Conservation (phyloP, 2,329 filamentous ascomycete species). For the Curvularia sp. region DNA sequence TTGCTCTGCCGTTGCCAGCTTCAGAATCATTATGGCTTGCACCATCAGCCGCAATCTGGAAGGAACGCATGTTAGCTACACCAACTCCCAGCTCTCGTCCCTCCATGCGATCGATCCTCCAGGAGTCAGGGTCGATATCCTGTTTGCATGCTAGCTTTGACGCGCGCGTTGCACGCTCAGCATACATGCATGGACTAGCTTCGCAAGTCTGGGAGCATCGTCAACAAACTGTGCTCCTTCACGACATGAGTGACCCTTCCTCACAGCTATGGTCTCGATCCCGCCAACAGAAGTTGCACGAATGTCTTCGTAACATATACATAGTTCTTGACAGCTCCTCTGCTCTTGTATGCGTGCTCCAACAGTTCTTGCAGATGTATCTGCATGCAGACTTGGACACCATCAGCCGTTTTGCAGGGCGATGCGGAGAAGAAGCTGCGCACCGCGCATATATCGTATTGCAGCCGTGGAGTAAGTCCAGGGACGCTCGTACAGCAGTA, state of each 20-base stretch:
- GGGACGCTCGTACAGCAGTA: conserved; percentile 26
- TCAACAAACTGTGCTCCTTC: conserved; percentile 25
- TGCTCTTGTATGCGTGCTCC: conserved; percentile 38
- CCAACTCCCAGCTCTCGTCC: neutral
- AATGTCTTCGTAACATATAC: conserved; percentile 54
- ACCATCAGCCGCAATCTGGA: conserved; percentile 68
- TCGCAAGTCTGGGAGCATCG: conserved; percentile 28
- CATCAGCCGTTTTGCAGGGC: conserved; percentile 69
- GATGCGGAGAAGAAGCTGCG: conserved; percentile 69
- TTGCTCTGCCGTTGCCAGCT: conserved; percentile 69
- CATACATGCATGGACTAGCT: conserved; percentile 28
- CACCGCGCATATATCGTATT: conserved; percentile 35
- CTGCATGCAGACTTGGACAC: conserved; percentile 68
- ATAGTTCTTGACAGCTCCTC: conserved; percentile 47
- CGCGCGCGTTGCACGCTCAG: conserved; percentile 23
- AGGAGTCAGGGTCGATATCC: conserved; percentile 57
- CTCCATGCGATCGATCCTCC: conserved; percentile 22
- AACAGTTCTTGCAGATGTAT: conserved; percentile 65
- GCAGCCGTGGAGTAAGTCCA: conserved; percentile 54
- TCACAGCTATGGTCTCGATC: conserved; percentile 30
- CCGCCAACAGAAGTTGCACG: conserved; percentile 24
- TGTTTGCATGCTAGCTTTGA: conserved; percentile 62
- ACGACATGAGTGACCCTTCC: conserved; percentile 23
- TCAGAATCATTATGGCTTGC: conserved; percentile 70
- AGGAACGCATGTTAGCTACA: conserved; percentile 53